Evolutionary conservation across 108 stramenopile genomes (phyloP), one percentile per base, ranked within the genome.

Genomic region (Cyclostephanos invisitatus): DNA sequence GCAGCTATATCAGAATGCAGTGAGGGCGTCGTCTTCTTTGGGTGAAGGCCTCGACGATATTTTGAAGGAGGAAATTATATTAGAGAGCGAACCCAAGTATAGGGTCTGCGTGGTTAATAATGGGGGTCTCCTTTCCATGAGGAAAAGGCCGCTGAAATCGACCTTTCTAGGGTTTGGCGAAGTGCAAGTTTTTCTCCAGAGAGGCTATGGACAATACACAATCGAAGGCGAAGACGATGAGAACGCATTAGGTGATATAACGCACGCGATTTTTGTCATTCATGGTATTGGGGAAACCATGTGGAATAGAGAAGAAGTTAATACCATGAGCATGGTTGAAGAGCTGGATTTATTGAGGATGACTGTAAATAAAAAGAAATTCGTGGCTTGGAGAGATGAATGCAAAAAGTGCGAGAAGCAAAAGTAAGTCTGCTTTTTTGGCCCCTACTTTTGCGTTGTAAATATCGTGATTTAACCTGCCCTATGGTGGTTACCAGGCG

Each of bases 251-350:
- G 90, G 89, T 9, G 89, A 86, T 24, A 75, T 89, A 14, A 70
- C 70, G 8, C 92, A 96, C 74, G 79, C 90, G 9, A 63, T 92
- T 24, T 97, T 95, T 75, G 91, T 95, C 5, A 83, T 97, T 17
- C 96, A 97, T 69, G 96, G 96, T 12, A 93, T 97, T 69, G 96
- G 96, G 5, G 91, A 97, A 49, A 82, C 87, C 67, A 81, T 89
- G 78, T 96, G 84, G 80, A 68, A 51, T 10, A 74, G 64, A 25
- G 84, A 87, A 29, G 88, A 90, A 25, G 73, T 84, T 14, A 72
- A 53, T 32, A 69, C 83, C 38, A 46, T 83, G 22, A 75, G 76
- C 5, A 74, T 89, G 56, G 53, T 76, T 10, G 84, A 93, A 44
- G 80, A 77, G 46, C 54, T 86, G 61, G 74, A 87, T 51, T 29